These are phyloP conservation scores for Monosiga brevicollis DNA, from an alignment of 78 protist genomes.

Conservation along the genomic window DNA sequence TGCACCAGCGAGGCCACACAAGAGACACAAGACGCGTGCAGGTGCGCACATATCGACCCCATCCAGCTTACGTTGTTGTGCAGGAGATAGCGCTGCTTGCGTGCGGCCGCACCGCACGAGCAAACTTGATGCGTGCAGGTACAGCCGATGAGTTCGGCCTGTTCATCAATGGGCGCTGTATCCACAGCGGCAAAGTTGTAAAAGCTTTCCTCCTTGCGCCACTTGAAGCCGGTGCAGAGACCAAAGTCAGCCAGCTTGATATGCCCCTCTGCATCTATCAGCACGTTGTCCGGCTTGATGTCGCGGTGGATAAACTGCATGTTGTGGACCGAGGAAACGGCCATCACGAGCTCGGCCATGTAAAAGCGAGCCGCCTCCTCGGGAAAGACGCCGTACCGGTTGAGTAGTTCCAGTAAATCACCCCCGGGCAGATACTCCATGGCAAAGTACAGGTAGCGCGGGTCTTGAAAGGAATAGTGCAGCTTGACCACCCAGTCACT, in stretches of 20 bases:
- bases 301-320: slow-evolving; percentile 75
- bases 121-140: neutral
- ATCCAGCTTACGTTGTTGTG: neutral
- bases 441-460: slow-evolving; percentile 16
- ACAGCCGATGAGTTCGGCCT: neutral
- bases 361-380: slow-evolving; percentile 65
- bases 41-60: neutral
- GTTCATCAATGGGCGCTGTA: neutral
- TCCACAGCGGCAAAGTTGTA: neutral
- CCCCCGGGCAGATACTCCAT: slow-evolving; percentile 43
- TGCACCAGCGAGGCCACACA: too few relatives aligned
- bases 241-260: slow-evolving; percentile 18
- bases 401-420: slow-evolving; percentile 26
- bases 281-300: slow-evolving; percentile 70
- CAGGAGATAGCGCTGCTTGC: neutral
- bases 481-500: slow-evolving; percentile 62
- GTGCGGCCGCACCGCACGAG: neutral
- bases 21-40: neutral
- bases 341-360: slow-evolving; percentile 71
- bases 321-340: slow-evolving; percentile 63
- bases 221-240: slow-evolving; percentile 12
- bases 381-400: neutral
- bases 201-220: neutral
- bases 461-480: slow-evolving; percentile 68
- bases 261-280: slow-evolving; percentile 11